phyloP scores from a whole-genome alignment of 148 eudicot genomes.

The Silene latifolia region DNA sequence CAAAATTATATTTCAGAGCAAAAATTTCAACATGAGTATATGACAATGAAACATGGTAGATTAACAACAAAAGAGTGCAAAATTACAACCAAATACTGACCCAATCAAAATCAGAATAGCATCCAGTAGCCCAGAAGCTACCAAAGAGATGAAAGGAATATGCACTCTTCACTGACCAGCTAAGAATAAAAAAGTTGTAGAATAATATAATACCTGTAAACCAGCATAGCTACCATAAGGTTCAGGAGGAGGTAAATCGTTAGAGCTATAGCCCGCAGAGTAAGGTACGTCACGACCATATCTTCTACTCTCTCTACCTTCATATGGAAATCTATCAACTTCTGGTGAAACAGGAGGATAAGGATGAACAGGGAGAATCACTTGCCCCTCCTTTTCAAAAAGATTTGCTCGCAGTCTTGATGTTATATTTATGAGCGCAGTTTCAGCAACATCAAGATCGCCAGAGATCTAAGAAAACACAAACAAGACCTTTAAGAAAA shows the following conservation, averaged over 20 bases:
- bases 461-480: conserved; percentile 65
- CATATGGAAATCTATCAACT: conserved; percentile 57
- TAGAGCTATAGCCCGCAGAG: conserved; percentile 70
- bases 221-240: conserved; percentile 72
- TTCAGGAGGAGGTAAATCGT: conserved; percentile 64
- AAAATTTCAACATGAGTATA: neutral
- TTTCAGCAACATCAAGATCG: conserved; percentile 80
- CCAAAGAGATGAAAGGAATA: neutral
- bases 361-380: conserved; percentile 82
- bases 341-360: conserved; percentile 71
- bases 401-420: conserved; percentile 84
- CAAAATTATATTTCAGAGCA: neutral
- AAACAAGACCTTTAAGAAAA: neutral
- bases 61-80: neutral
- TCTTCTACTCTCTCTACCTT: conserved; percentile 71
- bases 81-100: neutral
- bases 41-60: neutral
- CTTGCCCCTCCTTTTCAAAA: conserved; percentile 88
- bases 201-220: conserved; percentile 47
- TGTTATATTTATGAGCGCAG: conserved; percentile 74
- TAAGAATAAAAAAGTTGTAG: neutral
- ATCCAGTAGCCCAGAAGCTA: neutral
- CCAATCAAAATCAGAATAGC: neutral
- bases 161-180: neutral
- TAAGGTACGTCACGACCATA: conserved; percentile 70